Percentiles rank a stretch among this genome's conserved stretches.
These are phyloP conservation scores for Omphalea diandra DNA, from an alignment of 441 rosid species.

Conservation along the genomic window DNA sequence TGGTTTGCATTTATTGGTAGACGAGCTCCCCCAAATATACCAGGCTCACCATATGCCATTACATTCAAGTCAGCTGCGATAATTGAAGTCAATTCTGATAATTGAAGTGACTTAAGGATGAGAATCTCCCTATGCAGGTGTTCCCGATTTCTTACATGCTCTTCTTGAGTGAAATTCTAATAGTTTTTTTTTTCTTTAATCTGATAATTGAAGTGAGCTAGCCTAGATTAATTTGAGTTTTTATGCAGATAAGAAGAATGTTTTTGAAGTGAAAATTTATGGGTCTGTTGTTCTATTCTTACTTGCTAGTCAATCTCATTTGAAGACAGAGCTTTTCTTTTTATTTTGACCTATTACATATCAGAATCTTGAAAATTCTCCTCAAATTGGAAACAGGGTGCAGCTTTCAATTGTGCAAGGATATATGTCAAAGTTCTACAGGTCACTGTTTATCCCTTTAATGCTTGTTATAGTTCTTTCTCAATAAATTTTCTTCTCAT, in stretches of 20 bases:
- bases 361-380: slow-evolving; percentile 74
- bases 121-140: slow-evolving; percentile 72
- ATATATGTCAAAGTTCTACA: slow-evolving; percentile 79
- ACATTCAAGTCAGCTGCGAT: slow-evolving; percentile 54
- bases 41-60: slow-evolving; percentile 95
- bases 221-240: not conserved
- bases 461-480: too few relatives aligned
- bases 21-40: slow-evolving; percentile 51
- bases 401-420: slow-evolving; percentile 91
- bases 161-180: not conserved
- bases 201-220: not conserved
- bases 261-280: not conserved
- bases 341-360: slow-evolving; percentile 14
- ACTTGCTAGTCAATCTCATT: not conserved
- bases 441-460: slow-evolving; percentile 45
- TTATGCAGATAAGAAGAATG: slow-evolving; percentile 1
- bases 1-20: slow-evolving; percentile 92
- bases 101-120: slow-evolving; percentile 62
- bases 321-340: not conserved
- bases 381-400: slow-evolving; percentile 58
- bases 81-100: slow-evolving; percentile 41
- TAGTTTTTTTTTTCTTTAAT: slow-evolving; percentile 2
- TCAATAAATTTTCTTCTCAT: not conserved
- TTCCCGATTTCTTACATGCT: slow-evolving; percentile 10
- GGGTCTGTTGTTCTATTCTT: slow-evolving; percentile 1